Evolutionary conservation across 1,284 basidiomycete genomes (phyloP), one percentile per base, ranked within the genome.

Genomic region (Mycena sp.): DNA sequence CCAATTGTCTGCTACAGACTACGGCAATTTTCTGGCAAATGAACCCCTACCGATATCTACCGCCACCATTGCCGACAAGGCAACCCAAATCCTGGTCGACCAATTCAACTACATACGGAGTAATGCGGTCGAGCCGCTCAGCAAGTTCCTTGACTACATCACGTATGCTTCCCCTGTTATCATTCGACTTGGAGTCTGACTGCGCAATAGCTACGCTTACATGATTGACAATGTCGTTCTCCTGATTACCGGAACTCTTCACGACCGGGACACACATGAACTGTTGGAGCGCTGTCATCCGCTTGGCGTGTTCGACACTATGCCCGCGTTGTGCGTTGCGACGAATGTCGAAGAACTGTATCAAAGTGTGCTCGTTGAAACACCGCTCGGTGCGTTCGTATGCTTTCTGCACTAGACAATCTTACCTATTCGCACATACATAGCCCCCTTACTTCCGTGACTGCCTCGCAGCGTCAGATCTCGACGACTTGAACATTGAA

Each of bases 211-310:
- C 45, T 98, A 98, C 76, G 94, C 90, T 28, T 99, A 99, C 81
- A 99, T 99, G 98, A 99, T 99, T 73, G 98, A 99, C 87, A 99
- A 99, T 76, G 94, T 99, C 73, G 92, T 99, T 67, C 86, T 99
- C 53, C 87, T 99, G 72, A 99, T 99, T 67, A 98, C 98, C 19
- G 98, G 98, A 37, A 99, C 97, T 1, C 81, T 99, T 40, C 97
- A 99, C 74, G 97, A 98, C 78, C 86, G 98, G 67, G 97, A 99
- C 78, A 99, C 97, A 1, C 95, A 98, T 73, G 98, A 99, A 76
- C 86, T 99, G 10, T 81, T 99, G 40, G 95, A 98, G 71, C 88
- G 98, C 50, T 99, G 98, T 81, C 98, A 99, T 74, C 98, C 98
- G 0, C 84, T 99, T 17, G 98, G 98, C 21, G 87, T 95, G 43